Evolutionary conservation across 257 asterid species (phyloP).

Genomic region (Nicotiana tabacum): DNA sequence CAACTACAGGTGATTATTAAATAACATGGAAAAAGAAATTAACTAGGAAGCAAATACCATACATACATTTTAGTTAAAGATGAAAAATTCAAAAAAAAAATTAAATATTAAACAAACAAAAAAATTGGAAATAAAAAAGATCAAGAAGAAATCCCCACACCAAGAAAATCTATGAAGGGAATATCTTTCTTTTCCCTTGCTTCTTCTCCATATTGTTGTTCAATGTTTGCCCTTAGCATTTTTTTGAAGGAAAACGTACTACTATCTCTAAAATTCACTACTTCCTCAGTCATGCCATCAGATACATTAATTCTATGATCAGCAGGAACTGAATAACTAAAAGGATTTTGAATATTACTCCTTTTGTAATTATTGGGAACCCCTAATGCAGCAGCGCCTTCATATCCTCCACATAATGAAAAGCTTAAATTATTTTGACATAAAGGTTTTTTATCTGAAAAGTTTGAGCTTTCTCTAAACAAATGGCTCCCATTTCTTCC

Average conservation of each 20-base stretch:
- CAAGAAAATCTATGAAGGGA: slow-evolving; percentile 94
- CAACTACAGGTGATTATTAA: not conserved
- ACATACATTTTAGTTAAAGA: not conserved
- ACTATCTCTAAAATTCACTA: slow-evolving; percentile 6
- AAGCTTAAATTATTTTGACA: slow-evolving; percentile 18
- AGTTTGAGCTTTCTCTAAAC: not conserved
- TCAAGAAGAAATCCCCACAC: slow-evolving; percentile 76
- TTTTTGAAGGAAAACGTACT: slow-evolving; percentile 4
- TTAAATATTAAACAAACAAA: not conserved
- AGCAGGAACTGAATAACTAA: slow-evolving; percentile 13
- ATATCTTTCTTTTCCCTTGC: slow-evolving; percentile 40
- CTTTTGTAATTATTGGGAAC: slow-evolving; percentile 8
- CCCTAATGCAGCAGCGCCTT: not conserved
- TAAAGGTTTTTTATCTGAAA: slow-evolving; percentile 3
- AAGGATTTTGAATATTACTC: slow-evolving; percentile 20
- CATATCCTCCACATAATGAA: slow-evolving; percentile 20
- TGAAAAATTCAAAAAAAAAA: not conserved
- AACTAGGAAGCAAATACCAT: not conserved
- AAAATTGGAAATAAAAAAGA: not conserved
- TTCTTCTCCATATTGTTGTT: slow-evolving; percentile 30
- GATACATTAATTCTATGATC: slow-evolving; percentile 12
- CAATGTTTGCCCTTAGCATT: slow-evolving; percentile 19
- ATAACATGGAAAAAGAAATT: slow-evolving; percentile 3
- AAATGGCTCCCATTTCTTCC: slow-evolving; percentile 23
- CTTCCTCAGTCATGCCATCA: not conserved